These are phyloP conservation scores for Calvatia gigantea DNA, from an alignment of 768 basidiomycete genomes.

Conservation along the genomic window DNA sequence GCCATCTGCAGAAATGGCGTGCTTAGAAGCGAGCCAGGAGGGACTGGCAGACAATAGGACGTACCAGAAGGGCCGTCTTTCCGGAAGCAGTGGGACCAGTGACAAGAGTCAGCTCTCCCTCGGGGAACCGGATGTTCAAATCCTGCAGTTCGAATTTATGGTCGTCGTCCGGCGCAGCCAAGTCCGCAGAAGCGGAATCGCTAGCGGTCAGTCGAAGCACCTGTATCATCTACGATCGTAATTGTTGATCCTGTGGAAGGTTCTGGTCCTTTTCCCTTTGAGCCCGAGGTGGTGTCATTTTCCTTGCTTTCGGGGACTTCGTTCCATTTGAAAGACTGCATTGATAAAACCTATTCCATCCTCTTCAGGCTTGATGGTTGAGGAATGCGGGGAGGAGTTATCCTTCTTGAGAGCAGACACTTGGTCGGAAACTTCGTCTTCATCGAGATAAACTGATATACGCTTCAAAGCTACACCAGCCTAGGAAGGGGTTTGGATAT, in stretches of 20 bases:
- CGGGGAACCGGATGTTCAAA: constrained; percentile 67
- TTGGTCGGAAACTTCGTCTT: constrained; percentile 66
- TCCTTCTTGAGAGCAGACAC: constrained; percentile 61
- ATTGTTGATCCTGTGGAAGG: constrained; percentile 2
- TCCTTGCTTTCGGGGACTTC: constrained; percentile 35
- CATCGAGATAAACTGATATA: constrained; percentile 62
- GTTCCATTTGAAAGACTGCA: constrained; percentile 62
- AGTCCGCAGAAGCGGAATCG: constrained; percentile 17
- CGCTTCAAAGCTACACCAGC: constrained; percentile 64
- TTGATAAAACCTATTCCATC: constrained; percentile 54
- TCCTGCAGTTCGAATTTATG: constrained; percentile 66
- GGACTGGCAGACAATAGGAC: constrained; percentile 16
- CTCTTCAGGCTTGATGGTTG: constrained; percentile 22
- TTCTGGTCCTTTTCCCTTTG: constrained; percentile 11
- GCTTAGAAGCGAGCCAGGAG: neutral
- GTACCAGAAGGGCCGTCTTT: constrained; percentile 73
- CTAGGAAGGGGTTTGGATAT: constrained; percentile 21
- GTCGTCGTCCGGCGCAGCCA: constrained; percentile 29
- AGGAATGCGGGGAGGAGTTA: constrained; percentile 20
- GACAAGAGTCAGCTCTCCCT: constrained; percentile 65
- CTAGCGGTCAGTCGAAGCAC: neutral
- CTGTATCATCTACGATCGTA: neutral
- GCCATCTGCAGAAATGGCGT: constrained; percentile 45
- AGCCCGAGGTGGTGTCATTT: constrained; percentile 13
- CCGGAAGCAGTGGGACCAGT: constrained; percentile 81